A percentile compares a stretch with the other conserved stretches of the same genome.
Conservation (phyloP, 116 monocot species). For the Iris pallida region DNA sequence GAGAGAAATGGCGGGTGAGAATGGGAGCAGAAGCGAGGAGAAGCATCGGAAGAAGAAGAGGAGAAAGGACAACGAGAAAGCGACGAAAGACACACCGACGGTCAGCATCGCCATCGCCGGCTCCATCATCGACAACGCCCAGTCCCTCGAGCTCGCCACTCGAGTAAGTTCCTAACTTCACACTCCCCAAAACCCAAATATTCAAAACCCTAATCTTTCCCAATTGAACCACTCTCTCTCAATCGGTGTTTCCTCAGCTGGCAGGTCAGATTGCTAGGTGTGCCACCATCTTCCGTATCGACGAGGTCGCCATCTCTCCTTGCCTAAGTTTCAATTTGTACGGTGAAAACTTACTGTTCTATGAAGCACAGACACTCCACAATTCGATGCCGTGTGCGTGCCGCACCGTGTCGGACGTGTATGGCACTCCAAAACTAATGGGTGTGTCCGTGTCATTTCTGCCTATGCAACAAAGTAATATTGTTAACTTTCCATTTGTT, state of each 20-base stretch:
- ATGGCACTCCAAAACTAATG: too few species aligned
- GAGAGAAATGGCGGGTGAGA: not conserved
- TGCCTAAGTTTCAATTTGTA: too few species aligned
- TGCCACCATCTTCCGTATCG: slow-evolving; percentile 78
- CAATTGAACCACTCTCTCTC: not conserved
- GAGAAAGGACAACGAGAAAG: not conserved
- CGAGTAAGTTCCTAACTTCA: slow-evolving; percentile 33
- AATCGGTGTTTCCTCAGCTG: slow-evolving; percentile 32
- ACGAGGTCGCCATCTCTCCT: slow-evolving; percentile 52
- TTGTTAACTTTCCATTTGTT: too few species aligned
- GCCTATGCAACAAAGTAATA: too few species aligned
- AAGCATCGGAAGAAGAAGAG: slow-evolving; percentile 13
- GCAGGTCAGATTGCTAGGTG: slow-evolving; percentile 94
- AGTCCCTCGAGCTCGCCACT: slow-evolving; percentile 92
- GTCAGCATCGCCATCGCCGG: slow-evolving; percentile 84
- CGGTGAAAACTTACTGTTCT: too few species aligned
- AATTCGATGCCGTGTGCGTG: too few species aligned
- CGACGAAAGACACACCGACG: slow-evolving; percentile 35
- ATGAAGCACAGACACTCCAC: too few species aligned
- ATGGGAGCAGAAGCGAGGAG: not conserved
- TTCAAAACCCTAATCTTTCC: not conserved
- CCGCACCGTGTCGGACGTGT: too few species aligned
- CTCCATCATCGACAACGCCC: slow-evolving; percentile 91
- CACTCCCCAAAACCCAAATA: not conserved
- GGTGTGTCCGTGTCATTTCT: too few species aligned